Conservation (phyloP, 257 asterid genomes). For the Cinchona pubescens region DNA sequence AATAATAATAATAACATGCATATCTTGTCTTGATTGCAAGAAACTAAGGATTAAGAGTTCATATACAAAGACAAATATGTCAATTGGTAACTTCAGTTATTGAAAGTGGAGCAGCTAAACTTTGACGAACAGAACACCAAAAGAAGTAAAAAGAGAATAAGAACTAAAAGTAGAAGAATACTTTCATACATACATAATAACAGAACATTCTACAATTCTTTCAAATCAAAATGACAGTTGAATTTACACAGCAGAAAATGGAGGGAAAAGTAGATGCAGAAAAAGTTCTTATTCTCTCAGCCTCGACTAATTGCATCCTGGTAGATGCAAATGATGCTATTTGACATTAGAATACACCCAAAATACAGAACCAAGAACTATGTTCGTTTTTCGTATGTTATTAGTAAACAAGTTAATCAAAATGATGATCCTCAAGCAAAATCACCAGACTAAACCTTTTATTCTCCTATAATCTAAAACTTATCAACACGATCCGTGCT, state of each 20-base stretch:
- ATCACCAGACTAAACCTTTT: constrained; percentile 83
- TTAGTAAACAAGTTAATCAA: constrained; percentile 17
- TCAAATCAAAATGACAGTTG: constrained; percentile 33
- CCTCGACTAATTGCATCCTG: constrained; percentile 28
- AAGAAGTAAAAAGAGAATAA: constrained; percentile 23
- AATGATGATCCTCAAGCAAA: background rate
- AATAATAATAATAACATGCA: too few species aligned
- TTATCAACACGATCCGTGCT: constrained; percentile 85
- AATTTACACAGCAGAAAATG: constrained; percentile 34
- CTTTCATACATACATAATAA: constrained; percentile 2
- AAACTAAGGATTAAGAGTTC: background rate
- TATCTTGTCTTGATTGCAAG: background rate
- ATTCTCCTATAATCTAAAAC: constrained; percentile 77
- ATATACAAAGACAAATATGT: background rate
- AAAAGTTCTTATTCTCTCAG: constrained; percentile 26
- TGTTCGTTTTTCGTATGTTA: background rate
- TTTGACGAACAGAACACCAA: background rate
- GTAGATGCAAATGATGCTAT: constrained; percentile 12
- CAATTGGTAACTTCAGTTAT: background rate
- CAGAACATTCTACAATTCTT: constrained; percentile 32
- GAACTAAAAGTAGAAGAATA: background rate
- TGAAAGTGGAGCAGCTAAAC: too few species aligned
- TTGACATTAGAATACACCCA: constrained; percentile 1
- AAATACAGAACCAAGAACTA: constrained; percentile 19
- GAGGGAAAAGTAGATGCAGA: constrained; percentile 15